These are phyloP conservation scores for Cyphellophora attinorum DNA, from an alignment of 2,329 filamentous ascomycete species.

Conservation along the genomic window DNA sequence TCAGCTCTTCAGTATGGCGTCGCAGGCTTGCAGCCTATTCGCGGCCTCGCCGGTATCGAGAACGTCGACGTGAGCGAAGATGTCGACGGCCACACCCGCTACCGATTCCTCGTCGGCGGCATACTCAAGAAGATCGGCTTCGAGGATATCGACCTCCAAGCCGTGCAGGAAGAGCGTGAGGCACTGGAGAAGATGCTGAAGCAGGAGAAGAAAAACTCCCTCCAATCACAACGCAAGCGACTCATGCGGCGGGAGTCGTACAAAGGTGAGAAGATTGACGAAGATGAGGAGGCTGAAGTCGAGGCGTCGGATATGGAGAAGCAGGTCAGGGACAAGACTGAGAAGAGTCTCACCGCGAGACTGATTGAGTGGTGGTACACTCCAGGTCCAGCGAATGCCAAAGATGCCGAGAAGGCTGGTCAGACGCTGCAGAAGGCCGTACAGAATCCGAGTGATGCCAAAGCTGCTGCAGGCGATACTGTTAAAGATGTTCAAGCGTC, in stretches of 20 bases:
- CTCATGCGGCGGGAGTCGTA: constrained; percentile 14
- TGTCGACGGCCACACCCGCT: constrained; percentile 60
- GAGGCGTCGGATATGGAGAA: constrained; percentile 19
- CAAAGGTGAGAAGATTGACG: constrained; percentile 15
- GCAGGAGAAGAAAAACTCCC: constrained; percentile 25
- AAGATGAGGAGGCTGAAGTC: constrained; percentile 18
- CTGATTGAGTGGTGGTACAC: constrained; percentile 20
- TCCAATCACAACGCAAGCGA: constrained; percentile 14
- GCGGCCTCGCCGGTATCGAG: constrained; percentile 43
- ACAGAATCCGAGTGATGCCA: constrained; percentile 8
- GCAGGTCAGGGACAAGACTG: constrained; percentile 17
- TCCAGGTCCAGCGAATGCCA: constrained; percentile 11
- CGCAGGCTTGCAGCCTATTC: constrained; percentile 68
- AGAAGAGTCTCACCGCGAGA: constrained; percentile 19
- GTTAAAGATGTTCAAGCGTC: constrained; percentile 10
- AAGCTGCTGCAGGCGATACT: constrained; percentile 8
- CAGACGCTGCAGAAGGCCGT: constrained; percentile 9
- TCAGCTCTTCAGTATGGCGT: constrained; percentile 75
- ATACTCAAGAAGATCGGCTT: constrained; percentile 60
- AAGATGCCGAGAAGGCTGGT: constrained; percentile 15
- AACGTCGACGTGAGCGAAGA: constrained; percentile 58
- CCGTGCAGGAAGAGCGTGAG: constrained; percentile 34
- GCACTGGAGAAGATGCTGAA: constrained; percentile 29
- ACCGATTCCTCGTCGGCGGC: constrained; percentile 56
- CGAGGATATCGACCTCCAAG: constrained; percentile 50